Percentiles rank a stretch among this genome's conserved stretches.
Evolutionary conservation across 2,329 filamentous ascomycete species (phyloP).

Genomic region (Aspergillus pseudonomiae): DNA sequence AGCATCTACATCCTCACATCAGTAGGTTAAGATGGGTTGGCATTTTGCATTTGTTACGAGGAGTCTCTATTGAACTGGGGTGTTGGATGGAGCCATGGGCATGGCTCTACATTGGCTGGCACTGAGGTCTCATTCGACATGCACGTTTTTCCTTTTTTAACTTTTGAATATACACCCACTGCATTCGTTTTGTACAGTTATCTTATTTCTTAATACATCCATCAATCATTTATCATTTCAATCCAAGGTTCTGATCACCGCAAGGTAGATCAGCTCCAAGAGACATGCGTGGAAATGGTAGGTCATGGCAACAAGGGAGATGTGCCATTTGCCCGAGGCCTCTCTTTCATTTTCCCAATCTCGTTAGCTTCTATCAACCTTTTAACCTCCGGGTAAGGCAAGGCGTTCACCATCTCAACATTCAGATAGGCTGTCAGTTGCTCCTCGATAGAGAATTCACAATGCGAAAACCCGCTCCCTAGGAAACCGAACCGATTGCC

Average conservation of each 20-base stretch:
- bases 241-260: neutral
- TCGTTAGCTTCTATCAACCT: neutral
- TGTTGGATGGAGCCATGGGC: neutral
- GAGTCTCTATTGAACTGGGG: constrained; percentile 1
- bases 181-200: constrained; percentile 5
- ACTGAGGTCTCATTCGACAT: neutral
- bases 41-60: constrained; percentile 10
- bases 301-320: too few species aligned
- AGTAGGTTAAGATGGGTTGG: constrained; percentile 7
- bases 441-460: neutral
- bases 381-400: neutral
- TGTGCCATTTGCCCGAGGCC: neutral
- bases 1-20: neutral
- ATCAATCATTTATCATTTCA: neutral
- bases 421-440: neutral
- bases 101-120: constrained; percentile 1
- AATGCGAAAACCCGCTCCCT: constrained; percentile 14
- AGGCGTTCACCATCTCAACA: neutral
- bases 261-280: neutral
- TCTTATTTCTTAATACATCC: neutral
- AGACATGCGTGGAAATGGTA: neutral
- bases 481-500: constrained; percentile 17
- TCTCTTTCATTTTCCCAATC: neutral
- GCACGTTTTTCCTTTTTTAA: neutral
- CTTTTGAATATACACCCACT: constrained; percentile 7